Evolutionary conservation across 768 basidiomycete genomes (phyloP).

Genomic region (Pleurotus sapidus): DNA sequence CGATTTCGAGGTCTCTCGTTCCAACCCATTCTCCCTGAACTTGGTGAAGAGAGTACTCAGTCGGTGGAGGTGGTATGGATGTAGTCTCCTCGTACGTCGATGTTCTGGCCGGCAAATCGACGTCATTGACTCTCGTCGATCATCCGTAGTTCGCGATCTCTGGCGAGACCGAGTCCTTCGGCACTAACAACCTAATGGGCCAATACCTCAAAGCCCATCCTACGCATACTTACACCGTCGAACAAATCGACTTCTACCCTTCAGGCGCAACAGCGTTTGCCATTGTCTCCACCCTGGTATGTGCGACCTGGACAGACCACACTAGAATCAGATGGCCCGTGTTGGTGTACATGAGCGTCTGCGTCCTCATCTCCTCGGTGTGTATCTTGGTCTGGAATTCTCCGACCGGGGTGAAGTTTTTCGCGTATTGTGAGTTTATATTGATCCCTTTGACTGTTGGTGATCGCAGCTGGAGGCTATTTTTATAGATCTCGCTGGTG

Average conservation of each 20-base stretch:
- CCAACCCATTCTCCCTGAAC: slow-evolving; percentile 39
- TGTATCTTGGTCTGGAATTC: slow-evolving; percentile 61
- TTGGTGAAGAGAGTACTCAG: slow-evolving; percentile 46
- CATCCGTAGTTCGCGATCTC: slow-evolving; percentile 54
- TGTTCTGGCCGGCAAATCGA: no score
- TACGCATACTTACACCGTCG: slow-evolving; percentile 58
- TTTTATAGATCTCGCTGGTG: slow-evolving; percentile 50
- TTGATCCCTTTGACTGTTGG: neutral
- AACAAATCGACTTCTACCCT: slow-evolving; percentile 61
- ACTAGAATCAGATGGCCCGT: slow-evolving; percentile 60
- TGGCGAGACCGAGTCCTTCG: slow-evolving; percentile 67
- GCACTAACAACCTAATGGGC: slow-evolving; percentile 71
- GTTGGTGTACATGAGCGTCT: slow-evolving; percentile 59
- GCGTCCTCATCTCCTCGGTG: slow-evolving; percentile 49
- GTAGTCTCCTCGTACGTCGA: slow-evolving; percentile 50
- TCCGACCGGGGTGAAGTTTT: slow-evolving; percentile 64
- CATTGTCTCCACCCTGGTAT: slow-evolving; percentile 59
- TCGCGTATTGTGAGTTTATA: slow-evolving; percentile 62
- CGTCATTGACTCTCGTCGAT: slow-evolving; percentile 12
- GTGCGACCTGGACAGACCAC: slow-evolving; percentile 62
- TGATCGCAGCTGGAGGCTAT: no score
- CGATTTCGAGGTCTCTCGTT: slow-evolving; percentile 21
- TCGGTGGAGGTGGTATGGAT: slow-evolving; percentile 68
- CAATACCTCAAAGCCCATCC: slow-evolving; percentile 56
- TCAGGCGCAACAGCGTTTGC: slow-evolving; percentile 64